Evolutionary conservation across 2,329 filamentous ascomycete species (phyloP), one percentile per base, ranked within the genome.

Genomic region (Drechslera avenae): DNA sequence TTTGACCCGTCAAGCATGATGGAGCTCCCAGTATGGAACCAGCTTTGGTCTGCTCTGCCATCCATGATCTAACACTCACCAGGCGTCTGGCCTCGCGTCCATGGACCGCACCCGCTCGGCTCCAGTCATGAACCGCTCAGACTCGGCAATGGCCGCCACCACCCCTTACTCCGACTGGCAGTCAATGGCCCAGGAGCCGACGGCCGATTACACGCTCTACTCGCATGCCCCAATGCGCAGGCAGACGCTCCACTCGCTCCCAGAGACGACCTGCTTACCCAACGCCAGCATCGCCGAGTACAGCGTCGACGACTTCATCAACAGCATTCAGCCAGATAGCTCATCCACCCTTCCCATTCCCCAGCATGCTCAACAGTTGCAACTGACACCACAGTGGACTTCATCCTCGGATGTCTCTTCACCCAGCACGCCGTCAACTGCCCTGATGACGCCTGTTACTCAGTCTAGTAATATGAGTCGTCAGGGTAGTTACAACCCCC

Each of bases 381-480:
- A 64, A 67, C 68, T 72, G 60, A 70, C 67, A 44, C 63, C 59
- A 39, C 64, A 68, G 62, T 74, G 71, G 71, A 63, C 62, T 45
- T 62, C 59, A 46, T 64, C 67, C 41, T 59, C 62, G 34, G 70
- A 73, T 56, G 63, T 56, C 56, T 73, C 69, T 5, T 69, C 72
- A 14, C 71, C 74, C 45, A 70, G 67, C 56, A 74, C 73, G 10
- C 66, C 71, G 34, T 66, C 67, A 35, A 67, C 69, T 57, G 66
- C 66, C 56, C 62, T 72, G 52, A 66, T 72, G 65, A 73, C 73
- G 39, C 67, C 68, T 53, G 63, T 74, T 61, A 72, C 71, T 66
- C 62, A 67, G 36, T 64, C 70, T 41, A 74, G 71, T 67, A 68
- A 66, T 48, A 76, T 80, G 77, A 79, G 76, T 62, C 74, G 78